Evolutionary conservation across 2,329 filamentous ascomycete genomes (phyloP), one percentile per base, ranked within the genome.

Genomic region (Aspergillus neoniger): DNA sequence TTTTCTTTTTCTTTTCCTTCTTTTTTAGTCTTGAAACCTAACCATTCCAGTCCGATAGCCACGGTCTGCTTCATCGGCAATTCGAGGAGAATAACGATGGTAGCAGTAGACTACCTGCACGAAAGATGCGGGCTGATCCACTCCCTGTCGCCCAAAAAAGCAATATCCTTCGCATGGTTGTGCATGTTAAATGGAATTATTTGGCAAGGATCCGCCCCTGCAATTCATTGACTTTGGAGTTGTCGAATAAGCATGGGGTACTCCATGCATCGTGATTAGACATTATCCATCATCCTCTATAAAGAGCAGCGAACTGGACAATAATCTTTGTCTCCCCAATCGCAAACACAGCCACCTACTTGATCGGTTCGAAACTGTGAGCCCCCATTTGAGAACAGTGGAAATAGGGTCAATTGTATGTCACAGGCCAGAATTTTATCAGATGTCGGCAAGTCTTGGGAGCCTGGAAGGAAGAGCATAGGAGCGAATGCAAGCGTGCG

Each of bases 71-170:
- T 57, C 44, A 53, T 55, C 41, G n/a, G 44, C 47, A 49, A 23
- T 53, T 47, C 36, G 47, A 55, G 62, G 36, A 39, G 48, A 50
- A 52, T 50, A 28, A 60, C 43, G 41, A 32, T 50, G 49, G 43
- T 17, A 28, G 57, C 57, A 63, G 49, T 63, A 57, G 61, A 66
- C 64, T 64, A 55, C 43, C 49, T 52, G 63, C 63, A 67, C 60
- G 55, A 54, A 61, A 62, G 57, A 54, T 44, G 65, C 58, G 58
- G 57, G 63, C 41, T 43, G 59, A 47, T 60, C 66, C 64, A 67
- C 63, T 55, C 57, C 50, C 30, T 50, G 44, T 49, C 49, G 56
- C 30, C 8, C 55, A 59, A 60, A 36, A 59, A 52, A 57, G 50
- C 19, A 57, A 52, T 30, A 61, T 21, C 51, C 44, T 32, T 57